Percentiles rank a stretch among this genome's conserved stretches.
Evolutionary conservation across 2,329 filamentous ascomycete genomes (phyloP).

Genomic region (Tolypocladium ovalisporum): DNA sequence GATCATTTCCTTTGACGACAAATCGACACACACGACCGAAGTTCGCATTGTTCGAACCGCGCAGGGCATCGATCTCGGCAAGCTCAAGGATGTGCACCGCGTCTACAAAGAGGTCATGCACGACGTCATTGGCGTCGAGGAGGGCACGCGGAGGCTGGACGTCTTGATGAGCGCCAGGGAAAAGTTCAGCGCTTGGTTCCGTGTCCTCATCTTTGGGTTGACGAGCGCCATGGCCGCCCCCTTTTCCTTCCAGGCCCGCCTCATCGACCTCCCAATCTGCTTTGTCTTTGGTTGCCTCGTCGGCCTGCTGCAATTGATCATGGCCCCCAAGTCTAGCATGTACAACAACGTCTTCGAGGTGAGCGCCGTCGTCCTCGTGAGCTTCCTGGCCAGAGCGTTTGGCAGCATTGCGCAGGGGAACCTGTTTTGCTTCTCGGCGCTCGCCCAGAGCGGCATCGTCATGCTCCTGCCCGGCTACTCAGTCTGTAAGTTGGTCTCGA

Average conservation of each 20-base stretch:
- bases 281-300: conserved; percentile 62
- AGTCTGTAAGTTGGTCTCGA: conserved; percentile 30
- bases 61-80: conserved; percentile 50
- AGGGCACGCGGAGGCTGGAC: conserved; percentile 42
- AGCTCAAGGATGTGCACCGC: conserved; percentile 48
- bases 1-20: conserved; percentile 81
- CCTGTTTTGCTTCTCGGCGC: conserved; percentile 54
- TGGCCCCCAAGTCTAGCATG: conserved; percentile 57
- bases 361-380: conserved; percentile 47
- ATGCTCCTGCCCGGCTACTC: conserved; percentile 56
- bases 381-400: conserved; percentile 51
- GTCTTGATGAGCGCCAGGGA: conserved; percentile 41
- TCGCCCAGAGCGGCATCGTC: conserved; percentile 54
- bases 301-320: conserved; percentile 57
- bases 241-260: conserved; percentile 62
- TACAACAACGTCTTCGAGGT: conserved; percentile 59
- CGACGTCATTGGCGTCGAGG: conserved; percentile 46
- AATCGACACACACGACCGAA: conserved; percentile 52
- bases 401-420: conserved; percentile 42
- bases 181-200: conserved; percentile 40
- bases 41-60: conserved; percentile 50
- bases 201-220: conserved; percentile 58
- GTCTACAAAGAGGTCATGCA: conserved; percentile 57
- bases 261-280: conserved; percentile 61
- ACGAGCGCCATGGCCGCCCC: conserved; percentile 63